Percentiles rank a stretch among this genome's conserved stretches.
These are phyloP conservation scores for Cryptococcus jaspeensis DNA, from an alignment of 1,284 basidiomycete genomes.

Conservation along the genomic window DNA sequence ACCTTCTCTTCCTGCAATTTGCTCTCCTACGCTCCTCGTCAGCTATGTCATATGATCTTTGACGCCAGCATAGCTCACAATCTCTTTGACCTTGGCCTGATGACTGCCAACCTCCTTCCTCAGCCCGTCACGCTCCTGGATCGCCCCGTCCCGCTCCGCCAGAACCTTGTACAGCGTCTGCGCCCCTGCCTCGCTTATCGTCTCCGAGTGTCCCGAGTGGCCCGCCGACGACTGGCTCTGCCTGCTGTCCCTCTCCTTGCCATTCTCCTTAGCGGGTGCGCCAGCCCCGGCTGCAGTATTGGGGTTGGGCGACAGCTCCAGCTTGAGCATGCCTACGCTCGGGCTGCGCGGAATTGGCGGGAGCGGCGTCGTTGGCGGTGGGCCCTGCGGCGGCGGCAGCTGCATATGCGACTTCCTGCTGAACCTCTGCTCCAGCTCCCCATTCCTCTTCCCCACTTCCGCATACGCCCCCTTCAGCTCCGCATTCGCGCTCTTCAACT, in stretches of 20 bases:
- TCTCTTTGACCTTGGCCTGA: conserved; percentile 13
- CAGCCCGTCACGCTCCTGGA: conserved; percentile 15
- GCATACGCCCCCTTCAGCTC: conserved; percentile 17
- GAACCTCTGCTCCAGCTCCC: conserved; percentile 23
- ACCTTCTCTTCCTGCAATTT: conserved; percentile 22
- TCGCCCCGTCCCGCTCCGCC: conserved; percentile 18
- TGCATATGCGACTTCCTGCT: conserved; percentile 10
- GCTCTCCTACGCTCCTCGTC: conserved; percentile 18
- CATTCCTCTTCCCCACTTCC: conserved; percentile 27
- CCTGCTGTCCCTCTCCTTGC: conserved; percentile 4
- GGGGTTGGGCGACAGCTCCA: not conserved
- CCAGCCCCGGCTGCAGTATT: too few relatives aligned
- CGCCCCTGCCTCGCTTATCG: conserved; percentile 1
- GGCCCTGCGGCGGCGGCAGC: conserved; percentile 39
- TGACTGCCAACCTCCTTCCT: conserved; percentile 9
- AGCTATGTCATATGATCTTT: not conserved
- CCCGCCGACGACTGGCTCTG: conserved; percentile 13
- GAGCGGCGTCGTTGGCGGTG: conserved; percentile 43
- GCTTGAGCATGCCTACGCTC: conserved; percentile 10
- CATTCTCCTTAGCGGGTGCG: not conserved
- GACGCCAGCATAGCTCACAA: conserved; percentile 18
- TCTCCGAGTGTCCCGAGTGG: not conserved
- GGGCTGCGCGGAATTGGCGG: conserved; percentile 35
- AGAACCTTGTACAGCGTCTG: conserved; percentile 17
- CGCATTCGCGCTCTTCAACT: conserved; percentile 25